Evolutionary conservation across 352 stramenopile species (phyloP), one percentile per base, ranked within the genome.

Genomic region (Phytophthora pistaciae): DNA sequence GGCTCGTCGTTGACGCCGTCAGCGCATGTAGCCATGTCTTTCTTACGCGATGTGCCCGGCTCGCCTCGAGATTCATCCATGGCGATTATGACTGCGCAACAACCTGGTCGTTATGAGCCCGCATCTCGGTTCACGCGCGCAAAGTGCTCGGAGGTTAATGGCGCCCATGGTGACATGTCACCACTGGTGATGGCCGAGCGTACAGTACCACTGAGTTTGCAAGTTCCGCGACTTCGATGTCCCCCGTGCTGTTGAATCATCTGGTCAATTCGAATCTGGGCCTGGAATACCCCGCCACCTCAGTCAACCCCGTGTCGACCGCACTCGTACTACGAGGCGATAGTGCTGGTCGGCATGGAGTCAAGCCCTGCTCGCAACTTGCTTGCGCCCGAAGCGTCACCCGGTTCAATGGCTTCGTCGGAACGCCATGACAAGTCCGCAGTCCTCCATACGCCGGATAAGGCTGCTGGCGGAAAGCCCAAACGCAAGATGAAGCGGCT

Each of bases 401-500:
- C 31, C 31, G 8, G 31, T 2, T 38, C 38, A 46, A n/a, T 25
- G 44, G 18, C 44, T 13, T 13, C n/a, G 18, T n/a, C 40, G 13
- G 40, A 46, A 38, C 31, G 31, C 31, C 5, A 10, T n/a, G 14
- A 18, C 13, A 44, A 44, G 11, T 18, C 36, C 10, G 16, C 44
- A 23, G 44, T 23, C 18, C 44, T 50, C 18, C 44, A 5, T 11
- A 50, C 44, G n/a, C 18, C 44, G 44, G 40, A 46, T 13, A 50
- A 50, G n/a, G 36, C 21, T 5, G 5, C 29, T 2, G 20, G 9
- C 6, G 25, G 38, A 42, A 75, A 62, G 38, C 3, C 14, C 16
- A 60, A 72, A 10, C 68, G 52, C 49, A 75, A 72, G 68, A 48
- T 29, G 14, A 68, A 53, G 44, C 23, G 63, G 8, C 31, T 72